Conservation (phyloP, 176 grass and related monocot genomes). For the Carex pumila region DNA sequence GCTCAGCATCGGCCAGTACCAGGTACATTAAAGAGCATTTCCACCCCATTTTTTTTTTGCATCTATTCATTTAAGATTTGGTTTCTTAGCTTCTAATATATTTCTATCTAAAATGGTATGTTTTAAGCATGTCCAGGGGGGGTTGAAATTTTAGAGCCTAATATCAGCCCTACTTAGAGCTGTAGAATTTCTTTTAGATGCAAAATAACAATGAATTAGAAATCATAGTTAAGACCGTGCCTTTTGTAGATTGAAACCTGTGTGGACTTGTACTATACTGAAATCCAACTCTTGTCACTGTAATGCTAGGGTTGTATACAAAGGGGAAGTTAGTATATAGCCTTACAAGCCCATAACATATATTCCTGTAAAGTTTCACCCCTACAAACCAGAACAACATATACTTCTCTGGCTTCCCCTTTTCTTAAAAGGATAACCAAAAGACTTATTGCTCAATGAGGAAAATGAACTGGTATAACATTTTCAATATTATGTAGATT, state of each 20-base stretch:
- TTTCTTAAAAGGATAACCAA: neutral
- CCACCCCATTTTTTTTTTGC: neutral
- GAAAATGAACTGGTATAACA: neutral
- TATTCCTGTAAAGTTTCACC: no score
- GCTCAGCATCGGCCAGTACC: conserved; percentile 85
- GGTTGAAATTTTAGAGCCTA: neutral
- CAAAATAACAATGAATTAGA: conserved; percentile 5
- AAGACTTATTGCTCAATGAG: neutral
- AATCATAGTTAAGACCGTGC: neutral
- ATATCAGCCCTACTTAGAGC: neutral
- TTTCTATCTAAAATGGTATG: neutral
- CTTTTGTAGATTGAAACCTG: neutral
- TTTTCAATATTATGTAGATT: no score
- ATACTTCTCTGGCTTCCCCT: neutral
- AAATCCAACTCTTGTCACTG: neutral
- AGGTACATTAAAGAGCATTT: conserved; percentile 32
- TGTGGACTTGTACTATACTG: neutral
- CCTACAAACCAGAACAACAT: neutral
- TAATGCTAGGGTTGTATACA: neutral
- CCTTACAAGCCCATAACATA: neutral
- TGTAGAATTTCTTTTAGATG: neutral
- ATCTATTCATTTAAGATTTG: neutral
- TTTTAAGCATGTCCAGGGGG: neutral
- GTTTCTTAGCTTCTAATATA: neutral
- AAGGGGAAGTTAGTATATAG: neutral